Conservation (phyloP, 2,329 filamentous ascomycete species). For the Sclerotinia subarctica region DNA sequence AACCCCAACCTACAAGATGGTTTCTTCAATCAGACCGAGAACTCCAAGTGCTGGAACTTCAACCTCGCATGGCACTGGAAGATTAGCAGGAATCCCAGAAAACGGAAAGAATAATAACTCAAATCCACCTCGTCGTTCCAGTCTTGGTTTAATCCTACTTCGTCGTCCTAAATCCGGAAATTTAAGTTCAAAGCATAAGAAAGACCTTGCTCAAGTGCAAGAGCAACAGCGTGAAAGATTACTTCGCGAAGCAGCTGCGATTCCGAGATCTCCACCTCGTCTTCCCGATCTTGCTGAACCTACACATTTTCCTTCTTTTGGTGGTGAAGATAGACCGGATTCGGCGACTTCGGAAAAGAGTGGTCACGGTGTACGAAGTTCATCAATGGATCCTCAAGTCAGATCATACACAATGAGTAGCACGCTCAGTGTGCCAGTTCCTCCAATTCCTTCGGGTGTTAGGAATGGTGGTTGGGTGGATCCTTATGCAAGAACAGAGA, state of each 20-base stretch:
- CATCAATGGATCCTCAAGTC: conserved; percentile 51
- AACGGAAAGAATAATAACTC: conserved; percentile 30
- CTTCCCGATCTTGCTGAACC: conserved; percentile 45
- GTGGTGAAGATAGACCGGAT: conserved; percentile 63
- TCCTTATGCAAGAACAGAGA: conserved; percentile 80
- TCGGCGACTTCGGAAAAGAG: conserved; percentile 54
- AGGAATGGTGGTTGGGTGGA: conserved; percentile 58
- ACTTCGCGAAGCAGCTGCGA: conserved; percentile 52
- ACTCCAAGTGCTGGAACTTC: conserved; percentile 38
- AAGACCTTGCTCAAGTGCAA: conserved; percentile 49
- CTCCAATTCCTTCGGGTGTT: conserved; percentile 50
- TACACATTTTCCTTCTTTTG: conserved; percentile 41
- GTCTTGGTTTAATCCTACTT: conserved; percentile 55
- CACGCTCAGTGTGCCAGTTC: conserved; percentile 45
- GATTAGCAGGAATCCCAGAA: conserved; percentile 40
- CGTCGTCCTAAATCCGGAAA: conserved; percentile 67
- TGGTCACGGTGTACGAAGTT: conserved; percentile 39
- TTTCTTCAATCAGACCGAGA: conserved; percentile 40
- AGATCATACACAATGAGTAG: conserved; percentile 36
- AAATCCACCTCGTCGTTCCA: conserved; percentile 44
- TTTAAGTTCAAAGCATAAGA: conserved; percentile 58
- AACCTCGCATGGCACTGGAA: conserved; percentile 37
- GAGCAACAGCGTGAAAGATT: conserved; percentile 52
- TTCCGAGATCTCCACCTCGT: conserved; percentile 58
- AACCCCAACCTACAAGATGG: conserved; percentile 29